A percentile compares a stretch with the other conserved stretches of the same genome.
phyloP scores from a whole-genome alignment of 2,329 filamentous ascomycete genomes.

The Alternaria arbusti region DNA sequence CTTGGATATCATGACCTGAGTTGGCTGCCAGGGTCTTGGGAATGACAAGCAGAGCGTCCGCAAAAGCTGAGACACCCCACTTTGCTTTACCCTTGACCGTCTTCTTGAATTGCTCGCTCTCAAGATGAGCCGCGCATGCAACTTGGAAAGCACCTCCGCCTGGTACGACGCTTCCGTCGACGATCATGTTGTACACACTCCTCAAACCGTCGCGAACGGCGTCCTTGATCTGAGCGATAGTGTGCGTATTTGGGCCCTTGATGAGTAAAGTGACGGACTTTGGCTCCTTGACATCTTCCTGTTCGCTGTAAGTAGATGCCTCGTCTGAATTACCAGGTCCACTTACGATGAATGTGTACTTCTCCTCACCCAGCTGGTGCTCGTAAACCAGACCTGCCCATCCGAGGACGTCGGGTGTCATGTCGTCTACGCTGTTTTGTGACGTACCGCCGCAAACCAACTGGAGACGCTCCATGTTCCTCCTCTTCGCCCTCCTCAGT shows the following conservation, averaged over 20 bases:
- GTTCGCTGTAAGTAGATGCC: constrained; percentile 26
- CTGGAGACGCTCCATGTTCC: constrained; percentile 98
- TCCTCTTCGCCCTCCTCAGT: constrained; percentile 90
- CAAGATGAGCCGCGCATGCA: constrained; percentile 85
- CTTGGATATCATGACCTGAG: constrained; percentile 94
- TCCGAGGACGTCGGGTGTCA: constrained; percentile 85
- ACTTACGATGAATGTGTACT: constrained; percentile 85
- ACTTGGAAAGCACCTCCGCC: constrained; percentile 96
- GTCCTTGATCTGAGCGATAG: constrained; percentile 95
- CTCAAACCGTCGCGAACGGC: constrained; percentile 93
- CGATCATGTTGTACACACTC: constrained; percentile 99
- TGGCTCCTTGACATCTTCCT: constrained; percentile 95
- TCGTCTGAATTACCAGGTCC: background rate
- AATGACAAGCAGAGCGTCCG: constrained; percentile 92
- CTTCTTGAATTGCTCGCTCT: constrained; percentile 84
- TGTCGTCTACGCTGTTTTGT: constrained; percentile 95
- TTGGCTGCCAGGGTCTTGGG: constrained; percentile 98
- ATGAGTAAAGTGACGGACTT: constrained; percentile 98
- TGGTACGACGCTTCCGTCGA: constrained; percentile 94
- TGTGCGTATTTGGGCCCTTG: constrained; percentile 97
- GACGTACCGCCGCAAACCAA: constrained; percentile 88
- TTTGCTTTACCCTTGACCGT: constrained; percentile 97
- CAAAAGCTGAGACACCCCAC: constrained; percentile 93
- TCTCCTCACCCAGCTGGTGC: constrained; percentile 96
- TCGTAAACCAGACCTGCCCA: constrained; percentile 98